These are phyloP conservation scores for Debaryomyces udenii DNA, from an alignment of 1,139 yeast species.

Conservation along the genomic window DNA sequence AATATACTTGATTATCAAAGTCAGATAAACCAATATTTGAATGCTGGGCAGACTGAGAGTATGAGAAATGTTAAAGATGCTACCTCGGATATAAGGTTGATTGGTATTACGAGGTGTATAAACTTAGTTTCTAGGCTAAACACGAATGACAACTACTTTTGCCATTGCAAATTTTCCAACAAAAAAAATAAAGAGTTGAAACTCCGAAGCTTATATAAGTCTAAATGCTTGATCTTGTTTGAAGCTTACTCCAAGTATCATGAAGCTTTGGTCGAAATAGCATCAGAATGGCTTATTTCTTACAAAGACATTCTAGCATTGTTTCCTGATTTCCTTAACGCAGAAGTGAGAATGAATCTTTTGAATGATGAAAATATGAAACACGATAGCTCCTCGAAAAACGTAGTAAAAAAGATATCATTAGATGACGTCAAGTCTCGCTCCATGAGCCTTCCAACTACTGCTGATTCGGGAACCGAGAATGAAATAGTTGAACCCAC, in stretches of 20 bases:
- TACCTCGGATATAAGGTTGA: slow-evolving; percentile 31
- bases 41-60: slow-evolving; percentile 25
- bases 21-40: slow-evolving; percentile 45
- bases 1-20: slow-evolving; percentile 34
- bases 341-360: slow-evolving; percentile 17
- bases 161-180: slow-evolving; percentile 17
- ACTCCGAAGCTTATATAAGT: slow-evolving; percentile 36
- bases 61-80: slow-evolving; percentile 28
- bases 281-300: slow-evolving; percentile 47
- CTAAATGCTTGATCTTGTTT: slow-evolving; percentile 37
- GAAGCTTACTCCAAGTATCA: slow-evolving; percentile 40
- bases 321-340: slow-evolving; percentile 46
- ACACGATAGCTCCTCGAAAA: slow-evolving; percentile 21
- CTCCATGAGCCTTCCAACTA: slow-evolving; percentile 14
- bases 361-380: slow-evolving; percentile 8
- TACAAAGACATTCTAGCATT: slow-evolving; percentile 37
- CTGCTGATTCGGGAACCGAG: slow-evolving; percentile 37
- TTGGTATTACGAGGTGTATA: slow-evolving; percentile 43
- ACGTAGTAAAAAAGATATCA: slow-evolving; percentile 32
- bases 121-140: slow-evolving; percentile 31
- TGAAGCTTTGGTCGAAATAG: slow-evolving; percentile 44
- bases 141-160: slow-evolving; percentile 28
- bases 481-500: slow-evolving; percentile 17
- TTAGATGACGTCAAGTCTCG: slow-evolving; percentile 30
- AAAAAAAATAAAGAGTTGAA: slow-evolving; percentile 35